Evolutionary conservation across 2,329 filamentous ascomycete genomes (phyloP).

Genomic region (Metarhizium humberi): DNA sequence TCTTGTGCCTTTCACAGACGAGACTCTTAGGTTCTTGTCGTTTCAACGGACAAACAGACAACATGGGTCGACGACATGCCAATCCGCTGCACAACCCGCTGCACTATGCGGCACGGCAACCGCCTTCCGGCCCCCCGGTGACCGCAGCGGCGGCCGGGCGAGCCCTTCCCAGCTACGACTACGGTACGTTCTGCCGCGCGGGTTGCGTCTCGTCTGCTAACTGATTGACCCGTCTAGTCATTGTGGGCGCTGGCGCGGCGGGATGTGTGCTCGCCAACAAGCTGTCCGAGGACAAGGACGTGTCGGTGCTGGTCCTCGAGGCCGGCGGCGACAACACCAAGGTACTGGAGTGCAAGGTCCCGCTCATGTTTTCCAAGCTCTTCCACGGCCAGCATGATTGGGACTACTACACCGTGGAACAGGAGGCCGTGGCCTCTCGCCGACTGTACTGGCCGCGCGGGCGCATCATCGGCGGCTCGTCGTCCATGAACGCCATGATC

Average conservation of each 20-base stretch:
- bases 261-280: constrained; percentile 20
- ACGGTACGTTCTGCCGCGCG: not conserved
- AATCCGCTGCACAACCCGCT: constrained; percentile 5
- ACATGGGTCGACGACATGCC: constrained; percentile 1
- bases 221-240: constrained; percentile 6
- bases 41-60: too few relatives aligned
- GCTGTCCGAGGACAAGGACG: constrained; percentile 15
- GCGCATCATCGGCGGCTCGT: constrained; percentile 13
- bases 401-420: constrained; percentile 13
- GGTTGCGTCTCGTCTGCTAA: not conserved
- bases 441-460: constrained; percentile 15
- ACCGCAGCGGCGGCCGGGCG: constrained; percentile 2
- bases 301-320: constrained; percentile 12
- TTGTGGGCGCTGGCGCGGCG: constrained; percentile 19
- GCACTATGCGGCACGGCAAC: constrained; percentile 3
- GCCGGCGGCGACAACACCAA: constrained; percentile 10
- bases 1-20: not conserved
- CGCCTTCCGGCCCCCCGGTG: constrained; percentile 3
- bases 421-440: constrained; percentile 12
- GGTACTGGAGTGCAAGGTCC: constrained; percentile 10
- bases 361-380: constrained; percentile 11
- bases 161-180: constrained; percentile 5
- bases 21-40: too few relatives aligned
- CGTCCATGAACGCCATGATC: constrained; percentile 16
- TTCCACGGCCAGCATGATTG: constrained; percentile 15